phyloP scores from a whole-genome alignment of 2,329 filamentous ascomycete species.

The Penicillium sp. region DNA sequence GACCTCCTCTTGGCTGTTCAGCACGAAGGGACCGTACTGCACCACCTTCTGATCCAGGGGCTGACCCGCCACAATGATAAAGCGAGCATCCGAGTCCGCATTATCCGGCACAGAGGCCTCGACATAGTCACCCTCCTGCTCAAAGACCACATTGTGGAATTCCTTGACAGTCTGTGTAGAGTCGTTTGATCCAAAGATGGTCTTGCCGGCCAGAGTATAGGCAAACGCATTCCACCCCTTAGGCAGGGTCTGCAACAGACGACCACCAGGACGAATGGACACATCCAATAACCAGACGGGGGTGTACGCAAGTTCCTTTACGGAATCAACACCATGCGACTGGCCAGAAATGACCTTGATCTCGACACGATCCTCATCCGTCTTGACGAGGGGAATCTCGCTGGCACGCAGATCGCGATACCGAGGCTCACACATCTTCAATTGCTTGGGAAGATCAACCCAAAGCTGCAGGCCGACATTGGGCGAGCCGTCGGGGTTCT shows the following conservation, averaged over 20 bases:
- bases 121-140: constrained; percentile 75
- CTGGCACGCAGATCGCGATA: constrained; percentile 80
- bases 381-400: constrained; percentile 77
- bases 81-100: constrained; percentile 59
- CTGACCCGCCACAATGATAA: constrained; percentile 74
- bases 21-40: constrained; percentile 85
- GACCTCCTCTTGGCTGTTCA: constrained; percentile 71
- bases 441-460: constrained; percentile 81
- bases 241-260: constrained; percentile 74
- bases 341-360: constrained; percentile 91
- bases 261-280: constrained; percentile 76
- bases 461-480: constrained; percentile 93
- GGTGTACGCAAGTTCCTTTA: constrained; percentile 91
- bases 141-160: constrained; percentile 90
- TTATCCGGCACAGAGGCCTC: constrained; percentile 69
- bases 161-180: constrained; percentile 46
- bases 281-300: constrained; percentile 96
- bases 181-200: constrained; percentile 60
- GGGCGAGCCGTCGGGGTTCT: constrained; percentile 72
- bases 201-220: constrained; percentile 78
- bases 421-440: constrained; percentile 88
- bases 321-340: constrained; percentile 79
- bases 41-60: constrained; percentile 79
- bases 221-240: constrained; percentile 86
- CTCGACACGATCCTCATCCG: constrained; percentile 72